Evolutionary conservation across 306 rosid species (phyloP), one percentile per base, ranked within the genome.

Genomic region (Sindora glabra): DNA sequence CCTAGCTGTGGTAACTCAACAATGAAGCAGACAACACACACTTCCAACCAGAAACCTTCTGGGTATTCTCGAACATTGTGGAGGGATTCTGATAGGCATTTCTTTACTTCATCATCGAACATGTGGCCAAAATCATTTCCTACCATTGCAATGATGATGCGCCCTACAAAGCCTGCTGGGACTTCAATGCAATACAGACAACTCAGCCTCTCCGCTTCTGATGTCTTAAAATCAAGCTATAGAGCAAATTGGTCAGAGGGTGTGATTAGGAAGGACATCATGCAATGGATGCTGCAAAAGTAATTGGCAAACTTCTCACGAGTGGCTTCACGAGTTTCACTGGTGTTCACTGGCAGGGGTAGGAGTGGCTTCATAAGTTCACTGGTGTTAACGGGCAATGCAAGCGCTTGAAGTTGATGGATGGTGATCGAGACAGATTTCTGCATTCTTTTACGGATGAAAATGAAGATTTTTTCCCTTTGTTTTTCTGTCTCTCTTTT

Each of bases 221-320:
- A 42, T 40, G 30, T 37, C n/a, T 61, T 39, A 17, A 69, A 76
- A 68, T 58, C 78, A 7, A 70, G 56, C 56, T 60, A 67, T 52
- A 26, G 48, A 14, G 42, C 36, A 22, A 77, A 72, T 48, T 70
- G 75, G 75, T 73, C 75, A 3, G 85, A 44, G 27, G 82, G 79
- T 52, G 87, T 77, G 64, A 50, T 88, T 6, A 67, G 98, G 72
- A 77, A 67, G 41, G 95, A 89, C 69, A 79, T 89, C 67, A 54
- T 70, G 88, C 87, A 78, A 51, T 89, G 95, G 92, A 79, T 89
- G 92, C 64, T 58, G 70, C 84, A 44, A 56, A 79, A 71, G 56
- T 82, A 64, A 57, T 47, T 34, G 47, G 21, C 25, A 15, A 38
- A 51, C 17, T n/a, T 46, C 40, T 53, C 29, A 14, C 29, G 2